phyloP scores from a whole-genome alignment of 2,329 filamentous ascomycete species.

The Sporothrix phasma region DNA sequence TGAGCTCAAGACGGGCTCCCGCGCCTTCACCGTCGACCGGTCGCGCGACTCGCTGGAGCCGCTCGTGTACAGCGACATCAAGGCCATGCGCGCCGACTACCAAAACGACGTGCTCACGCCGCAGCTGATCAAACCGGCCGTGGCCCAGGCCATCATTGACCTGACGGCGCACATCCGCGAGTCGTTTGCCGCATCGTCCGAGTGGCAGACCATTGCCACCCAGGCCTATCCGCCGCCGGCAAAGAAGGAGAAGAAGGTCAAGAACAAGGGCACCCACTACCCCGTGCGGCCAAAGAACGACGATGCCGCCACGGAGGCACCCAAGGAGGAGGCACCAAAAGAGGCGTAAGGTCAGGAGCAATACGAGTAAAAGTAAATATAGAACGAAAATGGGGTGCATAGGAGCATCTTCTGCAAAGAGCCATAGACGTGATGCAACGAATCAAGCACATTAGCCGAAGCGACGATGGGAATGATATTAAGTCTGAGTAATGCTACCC shows the following conservation, averaged over 20 bases:
- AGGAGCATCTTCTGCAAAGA: neutral
- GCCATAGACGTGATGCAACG: neutral
- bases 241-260: slow-evolving; percentile 42
- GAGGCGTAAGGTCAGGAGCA: neutral
- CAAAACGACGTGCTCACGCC: slow-evolving; percentile 69
- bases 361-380: neutral
- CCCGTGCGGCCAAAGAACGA: slow-evolving; percentile 19
- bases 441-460: neutral
- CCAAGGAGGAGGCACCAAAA: neutral
- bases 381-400: neutral
- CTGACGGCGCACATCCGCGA: slow-evolving; percentile 70
- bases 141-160: slow-evolving; percentile 60
- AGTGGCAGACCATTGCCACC: slow-evolving; percentile 69
- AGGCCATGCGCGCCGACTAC: slow-evolving; percentile 72
- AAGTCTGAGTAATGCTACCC: neutral
- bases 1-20: slow-evolving; percentile 45
- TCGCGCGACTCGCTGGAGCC: slow-evolving; percentile 57
- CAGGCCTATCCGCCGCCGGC: slow-evolving; percentile 72
- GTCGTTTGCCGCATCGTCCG: slow-evolving; percentile 57
- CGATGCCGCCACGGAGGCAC: slow-evolving; percentile 1
- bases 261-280: slow-evolving; percentile 22
- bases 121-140: slow-evolving; percentile 77
- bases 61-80: slow-evolving; percentile 67
- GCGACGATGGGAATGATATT: neutral
- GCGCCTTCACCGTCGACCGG: slow-evolving; percentile 59